Base-by-base conservation (phyloP, 495 filamentous ascomycete genomes). In the Aspergillus affinis region DNA sequence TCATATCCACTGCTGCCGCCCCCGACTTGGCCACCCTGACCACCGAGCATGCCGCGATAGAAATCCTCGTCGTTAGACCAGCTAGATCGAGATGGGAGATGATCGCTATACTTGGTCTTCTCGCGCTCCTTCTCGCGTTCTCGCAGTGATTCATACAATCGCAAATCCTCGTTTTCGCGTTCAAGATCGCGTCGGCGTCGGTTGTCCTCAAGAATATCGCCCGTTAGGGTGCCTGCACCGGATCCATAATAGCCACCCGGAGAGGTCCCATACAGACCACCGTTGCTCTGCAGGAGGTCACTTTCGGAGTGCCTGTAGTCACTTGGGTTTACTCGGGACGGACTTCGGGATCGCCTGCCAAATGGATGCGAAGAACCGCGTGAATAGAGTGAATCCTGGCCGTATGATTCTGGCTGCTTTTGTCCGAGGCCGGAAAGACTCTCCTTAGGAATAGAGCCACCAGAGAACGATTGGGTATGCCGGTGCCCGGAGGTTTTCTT, bases 281-380 rank as follows among this genome's bases (percentile, higher is more conserved):
- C 57, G 44, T 55, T 57, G 49, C 55, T 20, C 45, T 62, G 55
- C 3, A 69, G 61, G n/a, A 78, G 60, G 48, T 80, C 77, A 50
- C 69, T 67, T 46, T 78, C 77, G 0, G 76, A 78, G 47, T 76
- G 77, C 51, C 75, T 63, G 53, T 80, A 78, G 6, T 74, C 70
- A 30, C 60, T 63, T 17, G 72, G 59, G 8, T 72, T 41, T 32
- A 32, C 63, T 7, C 72, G 71, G 0, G 75, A 75, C 2, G 70
- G 72, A 58, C 76, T 80, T 17, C 75, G 72, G 12, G 71, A 70
- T 5, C 66, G 63, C 23, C 36, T 10, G 36, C 62, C 48, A 6
- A 67, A 61, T 9, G 61, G 36, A 19, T 52, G 55, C 12, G 58
- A 52, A 15, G 59, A 49, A 13, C 65, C 55, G 47, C 66, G 70